Percentiles rank a stretch among this genome's conserved stretches.
phyloP scores from a whole-genome alignment of 1,284 basidiomycete genomes.

The Pseudozyma hubeiensis region DNA sequence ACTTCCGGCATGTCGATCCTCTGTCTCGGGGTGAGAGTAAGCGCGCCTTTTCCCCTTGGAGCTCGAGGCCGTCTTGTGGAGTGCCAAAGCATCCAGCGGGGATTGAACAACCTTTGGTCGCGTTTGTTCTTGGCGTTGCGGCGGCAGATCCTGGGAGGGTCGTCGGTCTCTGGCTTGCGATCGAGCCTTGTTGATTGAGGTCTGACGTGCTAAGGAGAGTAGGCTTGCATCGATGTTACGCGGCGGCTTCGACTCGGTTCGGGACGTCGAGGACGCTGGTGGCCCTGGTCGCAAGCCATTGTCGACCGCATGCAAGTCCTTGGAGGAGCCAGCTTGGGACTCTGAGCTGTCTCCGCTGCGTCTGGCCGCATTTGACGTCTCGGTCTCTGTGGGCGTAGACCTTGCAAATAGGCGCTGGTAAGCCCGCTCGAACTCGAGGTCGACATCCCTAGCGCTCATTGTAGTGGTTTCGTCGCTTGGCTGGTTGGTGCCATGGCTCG shows the following conservation, averaged over 20 bases:
- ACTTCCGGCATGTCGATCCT: not conserved
- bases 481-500: conserved; percentile 3
- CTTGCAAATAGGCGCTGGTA: conserved; percentile 35
- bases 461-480: not conserved
- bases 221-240: conserved; percentile 3
- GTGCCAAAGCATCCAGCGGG: conserved; percentile 23
- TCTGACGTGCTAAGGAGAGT: conserved; percentile 1
- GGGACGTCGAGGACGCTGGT: conserved; percentile 4
- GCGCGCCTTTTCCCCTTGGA: conserved; percentile 37
- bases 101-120: conserved; percentile 3
- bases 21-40: not conserved
- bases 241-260: not conserved
- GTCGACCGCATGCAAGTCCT: not conserved
- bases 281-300: not conserved
- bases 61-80: conserved; percentile 4
- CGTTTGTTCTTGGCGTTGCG: not conserved
- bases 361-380: not conserved
- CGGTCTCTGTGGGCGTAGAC: not conserved
- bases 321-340: conserved; percentile 7
- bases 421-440: conserved; percentile 44
- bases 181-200: not conserved
- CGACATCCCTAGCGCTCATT: conserved; percentile 40
- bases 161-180: not conserved
- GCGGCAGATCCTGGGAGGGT: not conserved
- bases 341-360: not conserved